Percentiles rank a stretch among this genome's conserved stretches.
phyloP scores from a whole-genome alignment of 441 rosid genomes.

The Eruca vesicaria region DNA sequence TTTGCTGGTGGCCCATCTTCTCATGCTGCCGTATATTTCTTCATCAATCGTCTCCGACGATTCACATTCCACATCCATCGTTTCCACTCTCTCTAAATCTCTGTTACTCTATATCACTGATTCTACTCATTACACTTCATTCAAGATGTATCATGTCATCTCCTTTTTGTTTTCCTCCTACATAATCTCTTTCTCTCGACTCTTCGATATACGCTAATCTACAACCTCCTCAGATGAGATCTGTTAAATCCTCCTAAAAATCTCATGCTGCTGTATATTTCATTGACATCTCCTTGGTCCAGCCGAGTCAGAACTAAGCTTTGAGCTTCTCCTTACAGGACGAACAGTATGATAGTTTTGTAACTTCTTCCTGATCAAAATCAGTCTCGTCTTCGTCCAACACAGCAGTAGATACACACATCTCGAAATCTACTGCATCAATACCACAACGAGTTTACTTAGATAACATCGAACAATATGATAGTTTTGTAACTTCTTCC shows the following conservation, averaged over 20 bases:
- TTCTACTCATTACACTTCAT: too few species aligned
- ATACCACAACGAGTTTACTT: neutral
- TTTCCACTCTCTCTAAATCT: too few species aligned
- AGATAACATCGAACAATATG: too few species aligned
- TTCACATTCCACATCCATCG: too few species aligned
- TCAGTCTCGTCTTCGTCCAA: neutral
- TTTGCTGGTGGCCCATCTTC: too few species aligned
- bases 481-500: too few species aligned
- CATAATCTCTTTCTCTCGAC: too few species aligned
- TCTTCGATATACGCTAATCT: neutral
- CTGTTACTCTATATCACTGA: too few species aligned
- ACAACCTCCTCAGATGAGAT: neutral
- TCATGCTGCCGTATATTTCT: too few species aligned
- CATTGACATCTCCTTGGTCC: neutral
- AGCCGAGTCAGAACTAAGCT: neutral
- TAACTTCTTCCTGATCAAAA: neutral
- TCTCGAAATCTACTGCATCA: neutral
- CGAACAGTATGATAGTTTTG: neutral
- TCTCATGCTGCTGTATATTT: neutral
- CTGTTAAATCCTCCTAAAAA: neutral
- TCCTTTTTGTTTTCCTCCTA: too few species aligned
- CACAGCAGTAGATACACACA: neutral
- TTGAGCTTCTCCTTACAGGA: neutral
- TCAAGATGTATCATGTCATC: too few species aligned
- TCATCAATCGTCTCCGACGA: too few species aligned